Evolutionary conservation across 768 basidiomycete species (phyloP).

Genomic region (Leccinum pellstonianum): DNA sequence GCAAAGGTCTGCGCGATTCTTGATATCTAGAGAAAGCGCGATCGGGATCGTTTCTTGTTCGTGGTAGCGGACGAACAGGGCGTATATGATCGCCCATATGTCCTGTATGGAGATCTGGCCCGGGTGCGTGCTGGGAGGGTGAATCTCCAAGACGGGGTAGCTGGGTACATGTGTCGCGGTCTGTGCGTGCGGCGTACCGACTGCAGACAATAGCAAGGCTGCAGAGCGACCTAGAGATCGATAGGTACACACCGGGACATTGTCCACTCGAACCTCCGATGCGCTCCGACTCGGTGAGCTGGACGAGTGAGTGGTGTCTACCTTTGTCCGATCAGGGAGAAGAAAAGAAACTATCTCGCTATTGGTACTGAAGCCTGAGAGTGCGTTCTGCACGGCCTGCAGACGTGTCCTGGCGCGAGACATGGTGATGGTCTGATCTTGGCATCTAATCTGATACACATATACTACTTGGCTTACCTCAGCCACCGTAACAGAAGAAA

Average conservation of each 20-base stretch:
- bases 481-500: not conserved
- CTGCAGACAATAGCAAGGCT: slow-evolving; percentile 14
- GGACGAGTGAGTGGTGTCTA: not conserved
- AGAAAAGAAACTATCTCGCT: slow-evolving; percentile 3
- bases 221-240: slow-evolving; percentile 8
- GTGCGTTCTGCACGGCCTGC: slow-evolving; percentile 14
- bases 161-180: slow-evolving; percentile 19
- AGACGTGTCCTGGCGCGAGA: slow-evolving; percentile 4
- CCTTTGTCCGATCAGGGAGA: slow-evolving; percentile 18
- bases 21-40: slow-evolving; percentile 27
- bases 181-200: slow-evolving; percentile 22
- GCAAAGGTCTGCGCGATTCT: slow-evolving; percentile 34
- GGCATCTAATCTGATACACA: slow-evolving; percentile 13
- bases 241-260: slow-evolving; percentile 14
- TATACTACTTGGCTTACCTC: slow-evolving; percentile 5
- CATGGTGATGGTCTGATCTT: slow-evolving; percentile 2
- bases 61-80: slow-evolving; percentile 40
- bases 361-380: not conserved
- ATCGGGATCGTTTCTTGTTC: slow-evolving; percentile 43
- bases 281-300: not conserved
- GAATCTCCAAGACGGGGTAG: slow-evolving; percentile 21
- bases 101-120: slow-evolving; percentile 29
- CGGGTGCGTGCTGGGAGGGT: not conserved
- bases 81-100: slow-evolving; percentile 42
- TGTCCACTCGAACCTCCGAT: slow-evolving; percentile 9